These are phyloP conservation scores for Candida easanensis DNA, from an alignment of 805 yeast species.

Conservation along the genomic window DNA sequence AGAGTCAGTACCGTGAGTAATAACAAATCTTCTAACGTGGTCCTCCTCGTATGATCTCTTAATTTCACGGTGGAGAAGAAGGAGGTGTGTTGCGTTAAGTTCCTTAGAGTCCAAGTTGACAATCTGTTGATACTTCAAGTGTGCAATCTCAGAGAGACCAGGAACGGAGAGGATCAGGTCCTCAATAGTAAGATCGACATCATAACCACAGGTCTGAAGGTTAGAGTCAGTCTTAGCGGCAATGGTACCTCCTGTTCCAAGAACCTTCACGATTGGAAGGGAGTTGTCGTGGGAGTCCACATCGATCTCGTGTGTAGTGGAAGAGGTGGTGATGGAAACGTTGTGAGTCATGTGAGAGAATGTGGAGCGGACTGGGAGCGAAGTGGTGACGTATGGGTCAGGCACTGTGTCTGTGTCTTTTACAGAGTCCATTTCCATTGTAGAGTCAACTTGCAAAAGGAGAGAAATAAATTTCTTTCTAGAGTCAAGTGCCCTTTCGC, in stretches of 20 bases:
- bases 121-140: conserved; percentile 59
- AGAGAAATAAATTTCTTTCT: too few relatives aligned
- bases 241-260: conserved; percentile 63
- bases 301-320: conserved; percentile 25
- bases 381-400: conserved; percentile 7
- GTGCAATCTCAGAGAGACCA: conserved; percentile 55
- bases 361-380: conserved; percentile 1
- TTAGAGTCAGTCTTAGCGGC: conserved; percentile 50
- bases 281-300: conserved; percentile 21
- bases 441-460: too few relatives aligned
- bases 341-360: conserved; percentile 6
- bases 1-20: conserved; percentile 72
- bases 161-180: conserved; percentile 55
- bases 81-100: conserved; percentile 45
- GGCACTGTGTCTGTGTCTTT: conserved; percentile 13
- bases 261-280: conserved; percentile 39
- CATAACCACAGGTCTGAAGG: conserved; percentile 52
- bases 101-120: conserved; percentile 64
- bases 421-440: conserved; percentile 8
- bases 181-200: conserved; percentile 52
- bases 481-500: too few relatives aligned
- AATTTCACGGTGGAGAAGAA: conserved; percentile 45
- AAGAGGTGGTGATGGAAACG: conserved; percentile 27
- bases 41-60: conserved; percentile 39
- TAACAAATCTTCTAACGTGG: conserved; percentile 56